Evolutionary conservation across 2,329 filamentous ascomycete species (phyloP).

Genomic region (Penicillium psychrosexuale): DNA sequence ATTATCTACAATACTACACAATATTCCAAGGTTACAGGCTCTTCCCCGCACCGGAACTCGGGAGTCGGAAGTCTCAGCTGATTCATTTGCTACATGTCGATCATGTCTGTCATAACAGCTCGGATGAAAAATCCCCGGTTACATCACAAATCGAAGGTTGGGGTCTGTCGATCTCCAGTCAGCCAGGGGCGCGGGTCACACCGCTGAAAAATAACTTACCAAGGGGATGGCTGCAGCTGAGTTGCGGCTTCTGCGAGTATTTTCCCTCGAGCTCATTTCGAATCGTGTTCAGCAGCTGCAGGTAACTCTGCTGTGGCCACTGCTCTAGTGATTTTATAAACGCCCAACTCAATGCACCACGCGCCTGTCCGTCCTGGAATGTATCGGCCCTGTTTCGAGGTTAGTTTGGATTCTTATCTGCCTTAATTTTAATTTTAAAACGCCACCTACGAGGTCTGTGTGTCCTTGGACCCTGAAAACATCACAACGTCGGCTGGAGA

Average conservation of each 20-base stretch:
- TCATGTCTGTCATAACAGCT: not conserved
- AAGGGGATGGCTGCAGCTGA: slow-evolving; percentile 93
- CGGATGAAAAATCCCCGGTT: slow-evolving; percentile 15
- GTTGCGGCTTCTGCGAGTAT: slow-evolving; percentile 92
- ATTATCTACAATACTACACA: not conserved
- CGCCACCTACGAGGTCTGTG: slow-evolving; percentile 63
- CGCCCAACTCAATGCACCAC: slow-evolving; percentile 95
- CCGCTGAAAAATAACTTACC: slow-evolving; percentile 60
- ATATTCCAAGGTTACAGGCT: not conserved
- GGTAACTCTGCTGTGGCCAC: slow-evolving; percentile 90
- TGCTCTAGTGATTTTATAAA: slow-evolving; percentile 87
- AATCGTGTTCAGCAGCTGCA: slow-evolving; percentile 89
- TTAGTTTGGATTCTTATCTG: not conserved
- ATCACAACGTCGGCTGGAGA: slow-evolving; percentile 94
- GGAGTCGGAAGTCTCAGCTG: not conserved
- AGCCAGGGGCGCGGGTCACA: slow-evolving; percentile 7
- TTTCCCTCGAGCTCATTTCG: slow-evolving; percentile 81
- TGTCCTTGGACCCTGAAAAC: slow-evolving; percentile 96
- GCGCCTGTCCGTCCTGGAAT: slow-evolving; percentile 81
- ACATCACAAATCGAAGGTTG: slow-evolving; percentile 66
- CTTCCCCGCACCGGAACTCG: not conserved
- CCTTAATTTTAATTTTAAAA: not conserved
- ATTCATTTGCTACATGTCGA: slow-evolving; percentile 7
- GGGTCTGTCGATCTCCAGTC: slow-evolving; percentile 49
- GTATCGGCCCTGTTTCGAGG: slow-evolving; percentile 70